phyloP scores from a whole-genome alignment of 371 early-diverging fungal species.

The Mucor indicus region DNA sequence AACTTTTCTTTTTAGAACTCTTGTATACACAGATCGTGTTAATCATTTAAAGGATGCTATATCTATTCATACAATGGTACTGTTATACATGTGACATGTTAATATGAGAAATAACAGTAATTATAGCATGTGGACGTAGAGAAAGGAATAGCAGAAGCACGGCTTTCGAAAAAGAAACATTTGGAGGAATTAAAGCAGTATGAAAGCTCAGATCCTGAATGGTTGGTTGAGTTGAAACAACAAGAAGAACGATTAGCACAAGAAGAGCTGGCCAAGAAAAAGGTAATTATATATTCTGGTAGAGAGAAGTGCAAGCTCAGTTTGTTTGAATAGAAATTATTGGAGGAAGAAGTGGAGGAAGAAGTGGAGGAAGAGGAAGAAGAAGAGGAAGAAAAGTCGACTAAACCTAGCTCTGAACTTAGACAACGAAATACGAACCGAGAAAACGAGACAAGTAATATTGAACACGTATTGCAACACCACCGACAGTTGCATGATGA shows the following conservation, averaged over 20 bases:
- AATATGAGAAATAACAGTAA: neutral
- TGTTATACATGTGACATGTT: neutral
- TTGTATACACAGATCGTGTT: slow-evolving; percentile 4
- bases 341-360: slow-evolving; percentile 3
- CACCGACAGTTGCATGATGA: slow-evolving; percentile 70
- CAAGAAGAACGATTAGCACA: slow-evolving; percentile 14
- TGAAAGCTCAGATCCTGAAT: slow-evolving; percentile 34
- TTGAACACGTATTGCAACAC: slow-evolving; percentile 59
- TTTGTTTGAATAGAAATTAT: slow-evolving; percentile 1
- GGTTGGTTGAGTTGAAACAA: slow-evolving; percentile 21
- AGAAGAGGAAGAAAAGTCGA: neutral
- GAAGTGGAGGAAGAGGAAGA: neutral
- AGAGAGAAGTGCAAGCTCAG: neutral
- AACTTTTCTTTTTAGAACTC: neutral
- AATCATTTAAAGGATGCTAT: slow-evolving; percentile 6
- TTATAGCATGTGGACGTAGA: slow-evolving; percentile 26
- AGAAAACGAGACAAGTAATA: slow-evolving; percentile 33
- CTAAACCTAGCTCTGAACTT: neutral
- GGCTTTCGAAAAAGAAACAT: slow-evolving; percentile 25
- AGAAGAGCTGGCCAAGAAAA: slow-evolving; percentile 3
- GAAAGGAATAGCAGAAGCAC: slow-evolving; percentile 27
- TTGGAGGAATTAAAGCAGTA: slow-evolving; percentile 22
- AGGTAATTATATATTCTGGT: slow-evolving; percentile 2
- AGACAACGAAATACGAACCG: slow-evolving; percentile 10
- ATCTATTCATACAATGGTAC: slow-evolving; percentile 18